Percentiles rank a stretch among this genome's conserved stretches.
Evolutionary conservation across 2,329 filamentous ascomycete genomes (phyloP).

Genomic region (Epichloe glyceriae): DNA sequence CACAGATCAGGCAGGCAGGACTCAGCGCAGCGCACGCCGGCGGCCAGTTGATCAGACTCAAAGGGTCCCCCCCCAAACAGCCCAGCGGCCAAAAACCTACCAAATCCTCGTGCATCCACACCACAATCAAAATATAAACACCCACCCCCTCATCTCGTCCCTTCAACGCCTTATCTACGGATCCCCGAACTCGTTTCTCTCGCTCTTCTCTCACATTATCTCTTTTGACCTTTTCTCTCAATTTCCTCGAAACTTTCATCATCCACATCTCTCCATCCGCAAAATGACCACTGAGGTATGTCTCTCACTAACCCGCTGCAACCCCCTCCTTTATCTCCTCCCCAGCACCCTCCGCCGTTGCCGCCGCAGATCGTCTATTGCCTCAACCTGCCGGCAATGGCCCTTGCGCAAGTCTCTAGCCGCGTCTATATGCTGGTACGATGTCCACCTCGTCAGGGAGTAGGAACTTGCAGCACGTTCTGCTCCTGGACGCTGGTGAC

Average conservation of each 20-base stretch:
- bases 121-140: slow-evolving; percentile 21
- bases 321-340: slow-evolving; percentile 5
- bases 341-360: slow-evolving; percentile 2
- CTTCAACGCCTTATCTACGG: slow-evolving; percentile 11
- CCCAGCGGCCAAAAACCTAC: slow-evolving; percentile 4
- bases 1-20: background rate
- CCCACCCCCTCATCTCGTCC: slow-evolving; percentile 15
- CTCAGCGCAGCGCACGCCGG: background rate
- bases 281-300: slow-evolving; percentile 24
- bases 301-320: slow-evolving; percentile 2
- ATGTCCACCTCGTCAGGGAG: background rate
- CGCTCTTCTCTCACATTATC: slow-evolving; percentile 11
- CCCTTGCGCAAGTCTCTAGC: background rate
- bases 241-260: background rate
- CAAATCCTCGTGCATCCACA: slow-evolving; percentile 13
- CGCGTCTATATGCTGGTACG: background rate
- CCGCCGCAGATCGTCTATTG: background rate
- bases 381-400: background rate
- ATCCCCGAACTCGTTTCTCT: slow-evolving; percentile 10
- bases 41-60: background rate
- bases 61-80: background rate
- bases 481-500: background rate
- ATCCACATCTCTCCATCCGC: slow-evolving; percentile 5
- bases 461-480: background rate
- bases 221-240: slow-evolving; percentile 7